phyloP scores from a whole-genome alignment of 768 basidiomycete genomes.

The Phylloporus rhodoxanthus region DNA sequence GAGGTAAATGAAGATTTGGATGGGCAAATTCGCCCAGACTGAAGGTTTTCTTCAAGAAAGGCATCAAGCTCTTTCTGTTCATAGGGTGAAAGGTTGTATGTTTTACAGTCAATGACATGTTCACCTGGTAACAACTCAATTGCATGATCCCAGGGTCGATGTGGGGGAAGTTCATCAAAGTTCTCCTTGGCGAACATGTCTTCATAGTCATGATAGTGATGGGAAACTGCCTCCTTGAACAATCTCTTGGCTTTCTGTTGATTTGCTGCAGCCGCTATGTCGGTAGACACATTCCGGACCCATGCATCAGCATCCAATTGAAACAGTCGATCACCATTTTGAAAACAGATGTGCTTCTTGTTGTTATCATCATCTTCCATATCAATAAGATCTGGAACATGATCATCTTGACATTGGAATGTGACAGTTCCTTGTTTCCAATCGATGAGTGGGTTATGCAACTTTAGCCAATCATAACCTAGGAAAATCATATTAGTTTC shows the following conservation, averaged over 20 bases:
- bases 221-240: neutral
- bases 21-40: neutral
- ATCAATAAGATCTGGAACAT: neutral
- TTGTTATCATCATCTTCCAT: neutral
- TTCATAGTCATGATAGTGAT: too few species aligned
- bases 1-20: neutral
- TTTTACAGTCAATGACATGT: neutral
- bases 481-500: neutral
- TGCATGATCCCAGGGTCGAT: neutral
- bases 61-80: neutral
- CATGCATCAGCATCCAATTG: neutral
- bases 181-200: neutral
- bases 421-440: neutral
- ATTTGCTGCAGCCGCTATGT: neutral
- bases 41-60: neutral
- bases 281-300: neutral
- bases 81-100: neutral
- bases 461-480: neutral
- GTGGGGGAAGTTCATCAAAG: neutral
- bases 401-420: neutral
- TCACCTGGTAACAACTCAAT: neutral
- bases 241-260: neutral
- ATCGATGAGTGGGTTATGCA: neutral
- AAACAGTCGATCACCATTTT: neutral
- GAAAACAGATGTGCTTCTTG: neutral